These are phyloP conservation scores for Penicillium sp. DNA, from an alignment of 2,329 filamentous ascomycete genomes.

Conservation along the genomic window DNA sequence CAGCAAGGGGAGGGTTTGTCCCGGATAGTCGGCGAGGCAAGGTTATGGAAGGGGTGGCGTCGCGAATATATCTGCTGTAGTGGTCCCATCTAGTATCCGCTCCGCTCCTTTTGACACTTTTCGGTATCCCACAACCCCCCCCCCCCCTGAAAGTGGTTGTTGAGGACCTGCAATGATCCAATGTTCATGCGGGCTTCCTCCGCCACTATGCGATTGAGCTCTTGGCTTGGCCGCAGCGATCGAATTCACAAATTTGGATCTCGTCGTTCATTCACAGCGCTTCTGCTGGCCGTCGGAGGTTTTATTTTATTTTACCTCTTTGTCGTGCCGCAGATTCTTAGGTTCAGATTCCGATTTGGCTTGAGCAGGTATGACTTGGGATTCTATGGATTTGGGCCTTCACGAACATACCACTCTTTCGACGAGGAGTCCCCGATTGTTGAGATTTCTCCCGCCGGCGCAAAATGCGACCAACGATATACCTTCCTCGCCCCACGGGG, in stretches of 20 bases:
- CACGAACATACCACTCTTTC: constrained; percentile 30
- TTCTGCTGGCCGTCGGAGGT: constrained; percentile 4
- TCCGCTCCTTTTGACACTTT: background rate
- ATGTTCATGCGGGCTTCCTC: constrained; percentile 18
- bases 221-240: constrained; percentile 10
- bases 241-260: background rate
- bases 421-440: constrained; percentile 28
- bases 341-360: constrained; percentile 18
- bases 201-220: constrained; percentile 12
- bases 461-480: constrained; percentile 30
- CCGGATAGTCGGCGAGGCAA: background rate
- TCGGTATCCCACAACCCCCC: background rate
- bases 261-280: constrained; percentile 3
- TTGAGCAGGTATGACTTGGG: constrained; percentile 32
- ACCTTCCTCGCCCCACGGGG: constrained; percentile 34
- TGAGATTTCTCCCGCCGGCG: constrained; percentile 23
- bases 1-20: constrained; percentile 1
- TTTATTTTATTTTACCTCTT: constrained; percentile 14
- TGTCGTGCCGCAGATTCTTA: constrained; percentile 16
- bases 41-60: background rate
- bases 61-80: background rate
- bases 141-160: background rate
- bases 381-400: constrained; percentile 32
- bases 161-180: constrained; percentile 15
- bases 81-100: background rate